Percentiles rank a stretch among this genome's conserved stretches.
phyloP scores from a whole-genome alignment of 108 stramenopile species.

The Cyclotella cryptica region DNA sequence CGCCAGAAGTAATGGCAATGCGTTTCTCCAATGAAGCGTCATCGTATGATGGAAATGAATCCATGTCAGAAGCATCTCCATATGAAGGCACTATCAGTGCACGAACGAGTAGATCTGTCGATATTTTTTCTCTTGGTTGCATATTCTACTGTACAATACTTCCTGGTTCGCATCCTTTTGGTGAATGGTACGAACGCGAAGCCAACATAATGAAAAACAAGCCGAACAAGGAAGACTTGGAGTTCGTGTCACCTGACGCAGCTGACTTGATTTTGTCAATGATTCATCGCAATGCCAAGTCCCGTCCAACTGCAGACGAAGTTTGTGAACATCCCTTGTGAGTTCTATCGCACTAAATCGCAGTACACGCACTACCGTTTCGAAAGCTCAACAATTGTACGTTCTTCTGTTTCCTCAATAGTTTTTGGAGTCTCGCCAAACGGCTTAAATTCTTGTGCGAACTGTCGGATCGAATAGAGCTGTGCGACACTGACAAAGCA shows the following conservation, averaged over 20 bases:
- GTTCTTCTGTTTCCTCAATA: not conserved
- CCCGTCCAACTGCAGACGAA: slow-evolving; percentile 87
- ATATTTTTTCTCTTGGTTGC: slow-evolving; percentile 97
- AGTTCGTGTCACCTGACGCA: slow-evolving; percentile 79
- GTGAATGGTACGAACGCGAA: slow-evolving; percentile 96
- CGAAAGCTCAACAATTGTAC: not conserved
- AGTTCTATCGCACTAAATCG: not conserved
- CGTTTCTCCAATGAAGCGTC: slow-evolving; percentile 75
- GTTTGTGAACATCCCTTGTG: slow-evolving; percentile 88
- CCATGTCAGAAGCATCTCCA: slow-evolving; percentile 57
- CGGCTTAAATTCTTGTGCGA: slow-evolving; percentile 91
- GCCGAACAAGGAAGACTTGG: slow-evolving; percentile 64
- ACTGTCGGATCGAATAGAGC: slow-evolving; percentile 91
- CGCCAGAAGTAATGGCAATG: slow-evolving; percentile 93
- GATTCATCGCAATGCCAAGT: slow-evolving; percentile 79
- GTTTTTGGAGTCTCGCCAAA: slow-evolving; percentile 86
- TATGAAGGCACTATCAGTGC: slow-evolving; percentile 41
- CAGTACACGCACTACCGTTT: not conserved
- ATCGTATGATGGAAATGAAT: slow-evolving; percentile 42
- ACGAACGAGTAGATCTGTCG: slow-evolving; percentile 89
- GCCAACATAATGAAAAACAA: slow-evolving; percentile 93
- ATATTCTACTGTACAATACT: slow-evolving; percentile 91
- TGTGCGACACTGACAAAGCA: slow-evolving; percentile 37
- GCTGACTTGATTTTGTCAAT: slow-evolving; percentile 84
- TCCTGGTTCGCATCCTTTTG: slow-evolving; percentile 94